These are phyloP conservation scores for Athelia psychrophila DNA, from an alignment of 1,284 basidiomycete species.

Conservation along the genomic window DNA sequence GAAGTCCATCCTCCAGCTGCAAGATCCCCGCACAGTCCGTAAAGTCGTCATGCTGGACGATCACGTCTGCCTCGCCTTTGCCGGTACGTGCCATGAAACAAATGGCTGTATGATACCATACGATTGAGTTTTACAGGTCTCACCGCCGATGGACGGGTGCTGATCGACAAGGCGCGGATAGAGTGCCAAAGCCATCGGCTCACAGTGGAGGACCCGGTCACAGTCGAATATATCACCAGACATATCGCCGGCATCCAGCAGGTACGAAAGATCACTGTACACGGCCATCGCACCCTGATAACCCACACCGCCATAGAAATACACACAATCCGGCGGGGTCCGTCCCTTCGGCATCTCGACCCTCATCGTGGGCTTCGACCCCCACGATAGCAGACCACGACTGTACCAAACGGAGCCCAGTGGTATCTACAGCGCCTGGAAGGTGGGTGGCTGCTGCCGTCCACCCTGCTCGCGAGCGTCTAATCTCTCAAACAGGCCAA, in stretches of 20 bases:
- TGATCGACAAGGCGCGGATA: constrained; percentile 97
- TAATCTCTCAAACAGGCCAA: constrained; percentile 67
- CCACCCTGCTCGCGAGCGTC: constrained; percentile 3
- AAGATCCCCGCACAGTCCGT: constrained; percentile 95
- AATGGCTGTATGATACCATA: constrained; percentile 1
- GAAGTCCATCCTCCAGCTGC: constrained; percentile 95
- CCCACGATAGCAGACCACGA: constrained; percentile 83
- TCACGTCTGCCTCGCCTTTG: constrained; percentile 96
- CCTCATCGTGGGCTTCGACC: constrained; percentile 96
- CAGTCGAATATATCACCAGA: constrained; percentile 97
- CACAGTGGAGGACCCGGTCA: constrained; percentile 98
- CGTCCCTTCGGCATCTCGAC: constrained; percentile 98
- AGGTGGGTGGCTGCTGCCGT: constrained; percentile 54
- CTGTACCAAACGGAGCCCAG: constrained; percentile 98
- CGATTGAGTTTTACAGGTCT: constrained; percentile 58
- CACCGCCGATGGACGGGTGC: constrained; percentile 95
- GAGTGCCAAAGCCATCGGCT: constrained; percentile 98
- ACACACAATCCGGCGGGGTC: constrained; percentile 99
- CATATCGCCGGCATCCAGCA: constrained; percentile 98
- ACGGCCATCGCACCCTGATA: constrained; percentile 1
- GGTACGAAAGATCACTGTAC: too few species aligned
- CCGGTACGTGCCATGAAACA: constrained; percentile 58
- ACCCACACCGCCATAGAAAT: constrained; percentile 53
- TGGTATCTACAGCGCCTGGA: constrained; percentile 99
- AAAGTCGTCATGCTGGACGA: constrained; percentile 99